These are phyloP conservation scores for Eremothecium coryli DNA, from an alignment of 1,139 yeast species.

Conservation along the genomic window DNA sequence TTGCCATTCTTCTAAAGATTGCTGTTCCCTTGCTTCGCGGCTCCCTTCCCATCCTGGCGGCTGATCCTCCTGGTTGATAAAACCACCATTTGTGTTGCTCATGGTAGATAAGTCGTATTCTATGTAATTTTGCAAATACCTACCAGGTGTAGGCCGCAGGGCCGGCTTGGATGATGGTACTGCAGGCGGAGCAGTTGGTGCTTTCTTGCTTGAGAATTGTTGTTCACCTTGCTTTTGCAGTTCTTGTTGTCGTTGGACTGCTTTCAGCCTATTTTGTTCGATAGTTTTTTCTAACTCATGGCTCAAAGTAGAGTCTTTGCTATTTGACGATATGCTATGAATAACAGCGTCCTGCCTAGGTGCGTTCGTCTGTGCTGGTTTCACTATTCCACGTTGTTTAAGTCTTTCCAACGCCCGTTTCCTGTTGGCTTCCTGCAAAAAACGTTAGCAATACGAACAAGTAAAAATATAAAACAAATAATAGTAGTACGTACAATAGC, in stretches of 20 bases:
- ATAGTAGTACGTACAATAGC: slow-evolving; percentile 3
- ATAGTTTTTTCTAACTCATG: slow-evolving; percentile 4
- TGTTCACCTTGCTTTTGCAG: slow-evolving; percentile 17
- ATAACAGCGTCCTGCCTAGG: not conserved
- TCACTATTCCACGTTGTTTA: slow-evolving; percentile 32
- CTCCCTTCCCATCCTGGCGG: slow-evolving; percentile 20
- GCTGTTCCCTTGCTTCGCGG: slow-evolving; percentile 30
- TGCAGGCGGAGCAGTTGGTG: slow-evolving; percentile 13
- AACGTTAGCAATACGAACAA: not conserved
- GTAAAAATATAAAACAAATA: not conserved
- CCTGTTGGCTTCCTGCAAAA: slow-evolving; percentile 43
- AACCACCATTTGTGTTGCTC: slow-evolving; percentile 86
- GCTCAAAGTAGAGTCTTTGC: not conserved
- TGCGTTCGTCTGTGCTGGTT: slow-evolving; percentile 12
- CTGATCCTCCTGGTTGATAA: slow-evolving; percentile 44
- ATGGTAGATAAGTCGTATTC: slow-evolving; percentile 88
- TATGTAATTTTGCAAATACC: slow-evolving; percentile 69
- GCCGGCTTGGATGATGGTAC: not conserved
- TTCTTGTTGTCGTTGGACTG: slow-evolving; percentile 6
- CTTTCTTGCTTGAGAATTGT: slow-evolving; percentile 6
- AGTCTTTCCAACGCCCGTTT: slow-evolving; percentile 48
- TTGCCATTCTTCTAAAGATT: slow-evolving; percentile 70
- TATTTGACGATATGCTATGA: not conserved
- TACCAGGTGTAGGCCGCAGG: slow-evolving; percentile 37
- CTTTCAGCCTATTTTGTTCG: slow-evolving; percentile 9